phyloP scores from a whole-genome alignment of 371 early-diverging fungal genomes.

The Mortierella sp. region DNA sequence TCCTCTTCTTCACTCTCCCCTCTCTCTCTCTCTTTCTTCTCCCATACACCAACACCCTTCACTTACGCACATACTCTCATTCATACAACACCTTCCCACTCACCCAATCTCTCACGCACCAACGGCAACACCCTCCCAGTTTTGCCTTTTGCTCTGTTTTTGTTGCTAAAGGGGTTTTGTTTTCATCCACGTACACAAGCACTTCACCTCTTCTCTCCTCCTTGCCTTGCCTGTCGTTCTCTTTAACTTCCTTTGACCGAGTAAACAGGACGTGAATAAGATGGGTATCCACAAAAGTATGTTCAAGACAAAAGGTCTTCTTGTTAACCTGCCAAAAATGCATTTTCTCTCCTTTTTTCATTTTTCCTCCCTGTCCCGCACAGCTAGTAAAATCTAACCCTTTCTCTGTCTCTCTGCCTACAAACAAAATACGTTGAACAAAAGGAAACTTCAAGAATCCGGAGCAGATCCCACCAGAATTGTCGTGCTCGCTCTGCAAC shows the following conservation, averaged over 20 bases:
- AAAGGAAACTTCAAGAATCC: slow-evolving; percentile 29
- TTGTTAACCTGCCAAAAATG: neutral
- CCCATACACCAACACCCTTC: neutral
- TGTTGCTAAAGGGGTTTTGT: neutral
- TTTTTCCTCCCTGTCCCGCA: neutral
- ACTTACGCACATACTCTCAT: neutral
- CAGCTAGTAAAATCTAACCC: neutral
- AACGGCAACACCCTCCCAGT: neutral
- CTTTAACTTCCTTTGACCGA: too few relatives aligned
- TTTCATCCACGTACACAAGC: neutral
- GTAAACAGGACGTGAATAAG: neutral
- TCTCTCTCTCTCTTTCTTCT: neutral
- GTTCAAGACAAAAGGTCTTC: neutral
- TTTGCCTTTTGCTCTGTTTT: neutral
- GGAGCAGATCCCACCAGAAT: slow-evolving; percentile 20
- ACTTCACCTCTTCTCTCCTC: neutral
- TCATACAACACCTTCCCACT: too few relatives aligned
- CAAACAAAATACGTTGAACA: neutral
- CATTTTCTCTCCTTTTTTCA: too few relatives aligned
- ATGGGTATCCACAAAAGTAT: slow-evolving; percentile 42
- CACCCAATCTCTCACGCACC: neutral
- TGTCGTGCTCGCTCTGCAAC: slow-evolving; percentile 35
- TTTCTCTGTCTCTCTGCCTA: neutral
- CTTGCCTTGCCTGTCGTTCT: neutral
- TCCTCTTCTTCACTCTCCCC: neutral